Evolutionary conservation across 148 eudicot genomes (phyloP), one percentile per base, ranked within the genome.

Genomic region (Persicaria maculosa): DNA sequence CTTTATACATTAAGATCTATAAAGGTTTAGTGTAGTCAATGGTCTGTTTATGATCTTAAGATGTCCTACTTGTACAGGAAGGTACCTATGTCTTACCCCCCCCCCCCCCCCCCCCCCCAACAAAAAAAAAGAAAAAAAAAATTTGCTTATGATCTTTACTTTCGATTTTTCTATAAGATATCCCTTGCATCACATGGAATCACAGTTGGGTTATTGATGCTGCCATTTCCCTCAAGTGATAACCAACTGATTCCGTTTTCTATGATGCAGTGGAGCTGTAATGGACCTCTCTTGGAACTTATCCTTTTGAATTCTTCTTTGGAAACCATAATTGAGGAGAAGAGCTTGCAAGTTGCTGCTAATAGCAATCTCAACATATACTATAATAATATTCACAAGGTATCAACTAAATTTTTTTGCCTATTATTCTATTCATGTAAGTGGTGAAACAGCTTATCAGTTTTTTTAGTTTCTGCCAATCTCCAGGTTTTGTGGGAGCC

Each of bases 401-500:
- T 95, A 80, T 47, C 20, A 11, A 25, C 12, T 12, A 46, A 47
- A 71, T 11, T 11, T 15, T 5, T 45, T 64, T 36, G n/a, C 12
- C 17, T 65, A 17, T 43, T 65, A 65, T 65, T 36, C 46, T 14
- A 12, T 36, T 40, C 14, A 65, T 40, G 70, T 65, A 65, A 36
- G 70, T 46, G 43, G 47, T 4, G 47, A 14, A 14, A 65, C 46
- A 36, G 47, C 70, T 65, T 65, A 6, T 43, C 4, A 65, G 12
- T 40, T 3, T 65, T 15, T 65, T 14, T 4, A 65, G 8, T 65
- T 40, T 43, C 1, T 76, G 68, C 64, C 58, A 69, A 68, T 64
- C 11, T 75, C 50, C 82, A 95, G 98, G 97, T 89, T 72, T 77
- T 86, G 79, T 95, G 99, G 99, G 99, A 95, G 85, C 99, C 99